Base-by-base conservation (phyloP, 805 yeast genomes). In the Candida takata region DNA sequence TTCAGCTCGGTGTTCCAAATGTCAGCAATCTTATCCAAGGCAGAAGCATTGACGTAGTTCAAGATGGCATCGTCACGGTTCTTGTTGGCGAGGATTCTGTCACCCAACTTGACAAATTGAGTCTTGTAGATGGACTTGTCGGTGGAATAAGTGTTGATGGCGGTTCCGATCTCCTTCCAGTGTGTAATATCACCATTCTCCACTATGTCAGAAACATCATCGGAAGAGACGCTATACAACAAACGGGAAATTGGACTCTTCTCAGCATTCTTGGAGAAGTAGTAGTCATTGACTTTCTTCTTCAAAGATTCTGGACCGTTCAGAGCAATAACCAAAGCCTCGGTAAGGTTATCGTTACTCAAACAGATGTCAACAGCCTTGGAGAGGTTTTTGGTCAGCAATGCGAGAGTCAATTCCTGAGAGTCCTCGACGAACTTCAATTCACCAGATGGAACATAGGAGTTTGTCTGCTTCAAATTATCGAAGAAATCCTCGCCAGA, bases 1-100 rank as follows among this genome's bases (percentile, higher is more conserved):
- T 69, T 61, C 51, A 82, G 64, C 58, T 92, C 98, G 19, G 74
- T 65, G 35, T 84, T 70, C 99, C 99, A 92, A 44, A 92, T 73
- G 10, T 65, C 58, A 5, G 95, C 74, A 31, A 86, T 79, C 52
- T 79, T 83, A 43, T 82, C 94, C 35, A 87, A 66, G 4, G 92
- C 79, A 29, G 77, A 73, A 21, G 95, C 95, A 15, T 86, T 83
- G 45, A 86, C 66, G 57, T 79, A 92, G 44, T 87, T 77, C 24
- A 74, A 58, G 31, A 90, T 64, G 3, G 98, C 95, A 54, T 78
- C 72, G 49, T 78, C 75, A 57, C 97, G 75, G 36, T 72, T 61
- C 12, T 65, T 61, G 6, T 71, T 64, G 1, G 58, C 60, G 35
- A 75, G 60, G 16, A 92, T 61, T 47, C 96, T 74, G 55, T 84